A percentile compares a stretch with the other conserved stretches of the same genome.
Evolutionary conservation across 2,329 filamentous ascomycete species (phyloP).

Genomic region (Chrysoporthe cubensis): DNA sequence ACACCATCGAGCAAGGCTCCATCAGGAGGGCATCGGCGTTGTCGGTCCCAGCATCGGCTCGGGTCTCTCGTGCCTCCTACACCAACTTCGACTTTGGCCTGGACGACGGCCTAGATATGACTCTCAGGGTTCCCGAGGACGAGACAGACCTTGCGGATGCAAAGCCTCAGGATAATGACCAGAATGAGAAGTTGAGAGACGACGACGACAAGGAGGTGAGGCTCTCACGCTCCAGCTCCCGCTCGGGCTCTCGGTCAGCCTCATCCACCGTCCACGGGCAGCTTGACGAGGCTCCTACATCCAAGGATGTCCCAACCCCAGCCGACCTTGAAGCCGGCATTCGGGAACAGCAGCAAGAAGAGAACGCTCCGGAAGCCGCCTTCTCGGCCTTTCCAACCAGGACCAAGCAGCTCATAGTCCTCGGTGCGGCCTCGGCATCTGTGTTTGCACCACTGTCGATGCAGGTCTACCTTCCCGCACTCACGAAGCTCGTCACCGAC

Average conservation of each 20-base stretch:
- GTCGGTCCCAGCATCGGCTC: neutral
- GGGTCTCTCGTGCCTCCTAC: constrained; percentile 7
- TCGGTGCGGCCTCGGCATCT: constrained; percentile 43
- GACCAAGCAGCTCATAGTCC: constrained; percentile 45
- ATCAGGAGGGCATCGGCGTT: constrained; percentile 9
- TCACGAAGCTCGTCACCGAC: constrained; percentile 52
- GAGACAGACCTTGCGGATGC: constrained; percentile 4
- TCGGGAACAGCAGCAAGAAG: constrained; percentile 12
- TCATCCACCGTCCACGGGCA: constrained; percentile 18
- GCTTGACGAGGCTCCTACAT: constrained; percentile 2
- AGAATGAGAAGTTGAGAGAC: neutral
- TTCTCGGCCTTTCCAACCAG: constrained; percentile 46
- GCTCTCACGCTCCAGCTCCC: constrained; percentile 6
- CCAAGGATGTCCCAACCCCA: neutral
- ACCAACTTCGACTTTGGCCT: constrained; percentile 17
- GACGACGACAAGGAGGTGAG: constrained; percentile 5
- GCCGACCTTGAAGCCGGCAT: constrained; percentile 13
- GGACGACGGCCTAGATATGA: constrained; percentile 5
- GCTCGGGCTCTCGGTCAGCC: constrained; percentile 10
- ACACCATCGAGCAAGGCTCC: constrained; percentile 6
- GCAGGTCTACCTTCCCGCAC: constrained; percentile 58
- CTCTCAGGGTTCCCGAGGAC: constrained; percentile 7
- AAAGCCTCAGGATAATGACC: neutral
- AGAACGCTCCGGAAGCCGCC: constrained; percentile 20
- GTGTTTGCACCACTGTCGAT: constrained; percentile 52